A percentile compares a stretch with the other conserved stretches of the same genome.
phyloP scores from a whole-genome alignment of 257 asterid genomes.

The Coffea eugenioides region DNA sequence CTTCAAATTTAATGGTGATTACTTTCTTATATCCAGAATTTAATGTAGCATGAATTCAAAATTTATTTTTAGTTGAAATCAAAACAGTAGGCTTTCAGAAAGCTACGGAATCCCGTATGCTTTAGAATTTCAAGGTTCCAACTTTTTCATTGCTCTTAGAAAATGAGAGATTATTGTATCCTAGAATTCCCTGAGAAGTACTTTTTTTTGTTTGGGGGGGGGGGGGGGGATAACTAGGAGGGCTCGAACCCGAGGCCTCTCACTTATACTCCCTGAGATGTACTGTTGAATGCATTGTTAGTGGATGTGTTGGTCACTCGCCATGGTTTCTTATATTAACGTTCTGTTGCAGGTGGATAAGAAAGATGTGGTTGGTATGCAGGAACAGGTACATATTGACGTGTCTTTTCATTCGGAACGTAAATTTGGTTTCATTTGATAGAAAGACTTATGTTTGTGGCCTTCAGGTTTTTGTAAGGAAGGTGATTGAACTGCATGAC shows the following conservation, averaged over 20 bases:
- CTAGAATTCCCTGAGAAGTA: not conserved
- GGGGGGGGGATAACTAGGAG: too few relatives aligned
- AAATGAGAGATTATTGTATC: not conserved
- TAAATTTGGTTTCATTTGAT: conserved; percentile 14
- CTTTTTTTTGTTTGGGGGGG: not conserved
- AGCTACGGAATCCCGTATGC: not conserved
- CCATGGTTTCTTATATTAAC: conserved; percentile 17
- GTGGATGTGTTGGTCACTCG: conserved; percentile 2
- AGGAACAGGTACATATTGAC: conserved; percentile 69
- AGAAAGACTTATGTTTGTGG: conserved; percentile 15
- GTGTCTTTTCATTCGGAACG: conserved; percentile 3
- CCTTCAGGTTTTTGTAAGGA: conserved; percentile 84
- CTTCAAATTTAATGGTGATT: not conserved
- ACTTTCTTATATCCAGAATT: not conserved
- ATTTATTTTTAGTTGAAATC: not conserved
- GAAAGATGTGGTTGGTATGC: conserved; percentile 83
- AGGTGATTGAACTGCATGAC: conserved; percentile 94
- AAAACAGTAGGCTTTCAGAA: not conserved
- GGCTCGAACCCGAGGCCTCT: too few relatives aligned
- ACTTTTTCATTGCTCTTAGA: not conserved
- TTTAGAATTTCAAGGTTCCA: not conserved
- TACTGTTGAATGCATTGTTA: conserved; percentile 6
- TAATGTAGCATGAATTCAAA: not conserved
- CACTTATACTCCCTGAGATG: not conserved
- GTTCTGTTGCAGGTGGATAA: conserved; percentile 75